A percentile compares a stretch with the other conserved stretches of the same genome.
These are phyloP conservation scores for Xylariaceae sp. DNA, from an alignment of 2,329 filamentous ascomycete species.

Conservation along the genomic window DNA sequence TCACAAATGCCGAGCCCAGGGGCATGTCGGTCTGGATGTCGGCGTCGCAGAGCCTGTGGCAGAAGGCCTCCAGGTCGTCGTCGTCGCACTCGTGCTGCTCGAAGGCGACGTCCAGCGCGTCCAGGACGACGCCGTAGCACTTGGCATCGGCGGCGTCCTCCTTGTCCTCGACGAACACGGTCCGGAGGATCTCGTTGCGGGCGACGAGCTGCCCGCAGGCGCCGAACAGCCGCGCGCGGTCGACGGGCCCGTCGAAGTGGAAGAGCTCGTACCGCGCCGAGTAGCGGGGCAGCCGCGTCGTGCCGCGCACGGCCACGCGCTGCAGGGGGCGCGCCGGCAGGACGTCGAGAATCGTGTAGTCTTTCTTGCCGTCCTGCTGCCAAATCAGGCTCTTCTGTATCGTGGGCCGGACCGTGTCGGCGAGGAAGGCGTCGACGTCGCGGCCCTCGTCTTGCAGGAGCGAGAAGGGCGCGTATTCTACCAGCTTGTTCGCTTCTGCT, in stretches of 20 bases:
- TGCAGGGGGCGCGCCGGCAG: conserved; percentile 53
- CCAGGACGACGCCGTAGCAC: conserved; percentile 51
- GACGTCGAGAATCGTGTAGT: conserved; percentile 46
- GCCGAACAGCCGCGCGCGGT: conserved; percentile 38
- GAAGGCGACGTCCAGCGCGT: conserved; percentile 43
- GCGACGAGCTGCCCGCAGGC: conserved; percentile 49
- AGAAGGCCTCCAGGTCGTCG: conserved; percentile 42
- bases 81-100: conserved; percentile 43
- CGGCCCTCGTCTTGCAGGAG: conserved; percentile 33
- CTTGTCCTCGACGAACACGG: conserved; percentile 45
- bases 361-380: no score
- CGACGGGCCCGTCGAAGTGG: conserved; percentile 46
- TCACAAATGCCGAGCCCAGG: conserved; percentile 52
- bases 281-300: conserved; percentile 49
- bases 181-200: conserved; percentile 57
- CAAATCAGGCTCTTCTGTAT: conserved; percentile 34
- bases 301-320: conserved; percentile 50
- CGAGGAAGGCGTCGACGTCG: conserved; percentile 37
- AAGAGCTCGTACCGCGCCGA: conserved; percentile 59
- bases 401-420: conserved; percentile 40
- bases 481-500: background rate
- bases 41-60: conserved; percentile 43
- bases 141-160: conserved; percentile 31
- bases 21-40: conserved; percentile 50
- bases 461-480: conserved; percentile 35